Evolutionary conservation across 202 grass and related monocot genomes (phyloP).

Genomic region (Zoysia matrella): DNA sequence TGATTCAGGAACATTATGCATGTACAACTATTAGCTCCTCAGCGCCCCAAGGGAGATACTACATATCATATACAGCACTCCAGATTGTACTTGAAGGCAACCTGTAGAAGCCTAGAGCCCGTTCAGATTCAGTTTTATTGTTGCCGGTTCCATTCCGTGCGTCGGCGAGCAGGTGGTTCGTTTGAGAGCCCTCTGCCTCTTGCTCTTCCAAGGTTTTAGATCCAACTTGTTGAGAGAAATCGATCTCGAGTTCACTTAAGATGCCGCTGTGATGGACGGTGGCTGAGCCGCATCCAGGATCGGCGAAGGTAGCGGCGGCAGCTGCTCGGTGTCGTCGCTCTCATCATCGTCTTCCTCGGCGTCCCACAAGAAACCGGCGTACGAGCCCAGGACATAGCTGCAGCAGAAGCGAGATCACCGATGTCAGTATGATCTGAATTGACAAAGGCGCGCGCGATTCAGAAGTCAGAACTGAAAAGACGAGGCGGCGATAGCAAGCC

Average conservation of each 20-base stretch:
- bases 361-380: conserved; percentile 72
- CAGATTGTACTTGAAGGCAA: not conserved
- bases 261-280: conserved; percentile 39
- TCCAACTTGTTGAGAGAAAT: not conserved
- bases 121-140: conserved; percentile 29
- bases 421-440: not conserved
- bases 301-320: not conserved
- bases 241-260: conserved; percentile 5
- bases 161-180: not conserved
- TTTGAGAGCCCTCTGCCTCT: not conserved
- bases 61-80: conserved; percentile 8
- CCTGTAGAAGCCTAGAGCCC: not conserved
- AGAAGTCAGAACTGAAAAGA: no score
- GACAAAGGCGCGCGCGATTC: no score
- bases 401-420: not conserved
- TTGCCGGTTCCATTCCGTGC: conserved; percentile 10
- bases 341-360: conserved; percentile 51
- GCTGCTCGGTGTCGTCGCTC: no score
- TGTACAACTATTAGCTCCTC: conserved; percentile 27
- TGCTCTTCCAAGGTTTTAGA: conserved; percentile 7
- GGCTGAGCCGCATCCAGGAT: conserved; percentile 24
- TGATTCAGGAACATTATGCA: conserved; percentile 22
- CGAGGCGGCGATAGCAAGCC: not conserved
- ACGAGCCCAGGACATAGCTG: conserved; percentile 63
- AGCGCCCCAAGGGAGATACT: conserved; percentile 5